Conservation (phyloP, 257 asterid species). For the Nicotiana knightiana region DNA sequence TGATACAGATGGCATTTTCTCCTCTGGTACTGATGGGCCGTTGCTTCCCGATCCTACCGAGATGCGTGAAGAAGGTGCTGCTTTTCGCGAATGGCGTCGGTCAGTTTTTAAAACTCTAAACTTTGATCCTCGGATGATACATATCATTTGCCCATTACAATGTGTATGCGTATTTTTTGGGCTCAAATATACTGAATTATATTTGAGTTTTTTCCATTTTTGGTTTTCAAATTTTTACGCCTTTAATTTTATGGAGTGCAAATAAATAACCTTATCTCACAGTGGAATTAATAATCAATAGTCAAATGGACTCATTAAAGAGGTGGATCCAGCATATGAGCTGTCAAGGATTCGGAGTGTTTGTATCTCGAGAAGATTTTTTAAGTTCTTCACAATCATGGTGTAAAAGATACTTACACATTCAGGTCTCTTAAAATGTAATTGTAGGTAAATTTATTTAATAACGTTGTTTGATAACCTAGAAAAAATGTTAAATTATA, state of each 20-base stretch:
- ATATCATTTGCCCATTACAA: not conserved
- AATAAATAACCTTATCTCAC: not conserved
- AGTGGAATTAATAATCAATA: not conserved
- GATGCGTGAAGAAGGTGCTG: conserved; percentile 86
- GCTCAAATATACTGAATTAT: not conserved
- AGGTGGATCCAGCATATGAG: not conserved
- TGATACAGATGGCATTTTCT: conserved; percentile 54
- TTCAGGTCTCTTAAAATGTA: not conserved
- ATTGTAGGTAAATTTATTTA: not conserved
- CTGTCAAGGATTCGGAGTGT: not conserved
- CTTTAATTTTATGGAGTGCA: not conserved
- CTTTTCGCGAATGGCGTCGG: conserved; percentile 99
- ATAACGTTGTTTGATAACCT: not conserved
- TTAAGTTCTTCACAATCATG: not conserved
- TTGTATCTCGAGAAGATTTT: not conserved
- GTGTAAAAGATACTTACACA: not conserved
- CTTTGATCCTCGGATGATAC: not conserved
- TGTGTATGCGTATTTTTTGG: not conserved
- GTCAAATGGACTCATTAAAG: not conserved
- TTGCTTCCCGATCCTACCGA: conserved; percentile 76
- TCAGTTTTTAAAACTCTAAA: conserved; percentile 17
- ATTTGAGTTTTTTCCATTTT: not conserved
- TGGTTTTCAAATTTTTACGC: not conserved
- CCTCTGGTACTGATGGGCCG: conserved; percentile 49
- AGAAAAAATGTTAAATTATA: not conserved